Base-by-base conservation (phyloP, 768 basidiomycete genomes). In the Suillus discolor region DNA sequence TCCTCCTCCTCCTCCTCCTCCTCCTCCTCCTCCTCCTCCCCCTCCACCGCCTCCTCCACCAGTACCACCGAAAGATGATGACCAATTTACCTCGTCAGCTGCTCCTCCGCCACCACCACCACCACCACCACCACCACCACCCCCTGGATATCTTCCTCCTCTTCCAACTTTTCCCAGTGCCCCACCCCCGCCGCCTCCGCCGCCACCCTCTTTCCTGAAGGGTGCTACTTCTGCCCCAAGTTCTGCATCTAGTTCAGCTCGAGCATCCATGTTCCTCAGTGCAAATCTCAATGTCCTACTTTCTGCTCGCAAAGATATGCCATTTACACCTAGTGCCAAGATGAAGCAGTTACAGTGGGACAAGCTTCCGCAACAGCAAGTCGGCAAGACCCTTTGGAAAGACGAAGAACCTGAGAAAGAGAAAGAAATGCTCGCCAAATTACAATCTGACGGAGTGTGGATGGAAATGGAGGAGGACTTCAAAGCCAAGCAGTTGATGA, bases 341-440 rank as follows among this genome's bases (percentile, higher is more conserved):
- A 95, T 98, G 92, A 98, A 98, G 75, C 96, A 98, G 75, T 81
- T 99, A 63, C 96, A 98, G 74, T 99, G 97, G 97, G 96, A 98
- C 75, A 99, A 98, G 73, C 83, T 99, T n/a, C 89, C 93, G 28
- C 94, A 94, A 65, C 90, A 92, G 69, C 90, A 93, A 71, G 89
- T 94, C 41, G 82, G 82, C 1, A 91, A 90, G 74, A 99, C 96
- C 0, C 80, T 98, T 16, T 99, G 95, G 92, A 90, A 83, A 62
- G 84, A 85, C 45, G 92, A 94, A 66, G 80, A 81, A 62, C 62
- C 65, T 42, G 81, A 87, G 69, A 89, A 88, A 72, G 93, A 94
- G 72, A 81, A 86, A 67, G 89, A 93, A 69, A 93, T 95, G 84
- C 78, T 95, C 51, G 84, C 88, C 75, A 93, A 92, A 76, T 79